A percentile compares a stretch with the other conserved stretches of the same genome.
Conservation (phyloP, 2,329 filamentous ascomycete species). For the Fusarium foetens region DNA sequence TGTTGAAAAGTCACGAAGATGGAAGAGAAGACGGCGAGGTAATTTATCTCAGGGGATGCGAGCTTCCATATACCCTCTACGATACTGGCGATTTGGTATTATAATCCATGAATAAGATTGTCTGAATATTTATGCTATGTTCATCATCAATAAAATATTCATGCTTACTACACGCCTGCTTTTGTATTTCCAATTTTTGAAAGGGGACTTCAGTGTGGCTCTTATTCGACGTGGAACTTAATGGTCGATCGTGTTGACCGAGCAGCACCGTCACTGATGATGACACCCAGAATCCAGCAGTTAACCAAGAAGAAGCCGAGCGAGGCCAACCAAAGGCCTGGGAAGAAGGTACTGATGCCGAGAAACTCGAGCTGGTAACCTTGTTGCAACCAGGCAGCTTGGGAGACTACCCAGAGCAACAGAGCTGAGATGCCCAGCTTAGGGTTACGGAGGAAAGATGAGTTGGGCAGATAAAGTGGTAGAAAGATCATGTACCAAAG, state of each 20-base stretch:
- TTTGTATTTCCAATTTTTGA: neutral
- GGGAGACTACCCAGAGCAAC: slow-evolving; percentile 77
- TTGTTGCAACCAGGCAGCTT: slow-evolving; percentile 80
- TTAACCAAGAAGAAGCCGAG: slow-evolving; percentile 87
- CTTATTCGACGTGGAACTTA: slow-evolving; percentile 41
- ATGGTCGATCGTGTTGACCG: neutral
- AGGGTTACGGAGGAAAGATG: slow-evolving; percentile 72
- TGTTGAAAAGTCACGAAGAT: slow-evolving; percentile 26
- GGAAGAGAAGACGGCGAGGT: slow-evolving; percentile 17
- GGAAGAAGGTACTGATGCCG: slow-evolving; percentile 83
- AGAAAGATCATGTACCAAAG: slow-evolving; percentile 97
- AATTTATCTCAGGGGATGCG: slow-evolving; percentile 10
- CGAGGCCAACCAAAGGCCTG: slow-evolving; percentile 81
- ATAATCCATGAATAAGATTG: slow-evolving; percentile 28
- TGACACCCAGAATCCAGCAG: slow-evolving; percentile 84
- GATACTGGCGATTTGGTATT: slow-evolving; percentile 26
- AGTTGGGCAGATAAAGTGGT: slow-evolving; percentile 87
- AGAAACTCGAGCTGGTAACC: slow-evolving; percentile 82
- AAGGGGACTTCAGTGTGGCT: too few species aligned
- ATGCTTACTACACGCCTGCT: neutral
- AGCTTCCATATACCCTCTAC: slow-evolving; percentile 41
- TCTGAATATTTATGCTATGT: neutral
- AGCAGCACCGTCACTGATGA: slow-evolving; percentile 71
- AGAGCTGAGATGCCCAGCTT: slow-evolving; percentile 72
- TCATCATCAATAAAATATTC: neutral